A percentile compares a stretch with the other conserved stretches of the same genome.
phyloP scores from a whole-genome alignment of 2,329 filamentous ascomycete genomes.

The Pyrenophora graminea region DNA sequence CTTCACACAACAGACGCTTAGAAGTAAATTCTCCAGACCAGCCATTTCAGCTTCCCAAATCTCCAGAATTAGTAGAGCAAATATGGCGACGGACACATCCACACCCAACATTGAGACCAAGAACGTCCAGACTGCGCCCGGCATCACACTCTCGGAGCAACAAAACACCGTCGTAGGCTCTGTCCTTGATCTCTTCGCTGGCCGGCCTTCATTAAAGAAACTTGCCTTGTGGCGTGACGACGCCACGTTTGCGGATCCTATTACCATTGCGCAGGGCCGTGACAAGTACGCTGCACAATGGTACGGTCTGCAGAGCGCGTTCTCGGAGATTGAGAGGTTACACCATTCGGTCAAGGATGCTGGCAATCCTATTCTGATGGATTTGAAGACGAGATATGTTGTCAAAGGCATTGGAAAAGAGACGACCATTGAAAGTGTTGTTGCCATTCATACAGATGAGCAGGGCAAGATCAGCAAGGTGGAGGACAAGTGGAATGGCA shows the following conservation, averaged over 20 bases:
- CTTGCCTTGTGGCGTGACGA: constrained; percentile 63
- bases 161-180: constrained; percentile 62
- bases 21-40: constrained; percentile 22
- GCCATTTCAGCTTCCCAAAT: constrained; percentile 12
- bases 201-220: constrained; percentile 62
- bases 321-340: constrained; percentile 61
- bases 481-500: constrained; percentile 61
- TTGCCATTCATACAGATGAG: constrained; percentile 53
- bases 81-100: constrained; percentile 36
- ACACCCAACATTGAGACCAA: constrained; percentile 58
- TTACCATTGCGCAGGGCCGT: constrained; percentile 62
- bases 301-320: constrained; percentile 64
- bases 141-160: constrained; percentile 54
- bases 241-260: constrained; percentile 62
- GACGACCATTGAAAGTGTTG: constrained; percentile 54
- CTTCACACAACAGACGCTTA: constrained; percentile 18
- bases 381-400: constrained; percentile 58
- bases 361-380: constrained; percentile 64
- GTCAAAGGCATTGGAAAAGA: constrained; percentile 59
- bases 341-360: constrained; percentile 58
- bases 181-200: constrained; percentile 66
- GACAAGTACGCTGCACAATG: constrained; percentile 59
- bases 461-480: constrained; percentile 56
- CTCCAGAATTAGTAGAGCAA: constrained; percentile 21
- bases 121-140: constrained; percentile 57